Base-by-base conservation (phyloP, 2,329 filamentous ascomycete genomes). In the Rachicladosporium sp. region DNA sequence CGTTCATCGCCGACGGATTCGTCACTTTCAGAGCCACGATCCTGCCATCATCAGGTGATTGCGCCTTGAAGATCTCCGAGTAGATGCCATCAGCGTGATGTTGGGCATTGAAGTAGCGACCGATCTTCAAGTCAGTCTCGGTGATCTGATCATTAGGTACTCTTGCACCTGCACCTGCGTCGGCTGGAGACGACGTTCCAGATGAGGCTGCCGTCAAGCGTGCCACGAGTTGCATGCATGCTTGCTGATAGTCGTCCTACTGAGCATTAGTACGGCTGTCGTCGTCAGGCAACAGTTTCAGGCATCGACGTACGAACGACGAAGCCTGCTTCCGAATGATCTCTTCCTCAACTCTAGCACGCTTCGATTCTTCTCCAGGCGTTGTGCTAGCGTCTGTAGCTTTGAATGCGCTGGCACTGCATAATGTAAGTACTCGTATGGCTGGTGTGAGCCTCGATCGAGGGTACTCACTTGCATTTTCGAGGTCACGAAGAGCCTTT, bases 11-110 rank as follows among this genome's bases (percentile, higher is more conserved):
- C 30, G 78, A 78, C 29, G 84, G 79, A 21, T 76, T 78, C 29
- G 91, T 93, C 43, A 95, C 78, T 58, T 98, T 98, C 36, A 98
- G 67, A 2, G 89, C 91, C 5, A 80, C 68, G 8, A 74, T 19
- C 30, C 48, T 37, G 37, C 53, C 38, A 6, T 40, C 19, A 10
- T 60, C 54, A 11, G 58, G 58, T 11, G 62, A 58, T 11, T 67
- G 63, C 31, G 78, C 78, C 50, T 80, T 80, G 64, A 88, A 96
- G 37, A 98, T 78, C 40, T 80, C 76, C 11, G 89, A 91, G 45
- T 86, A 91, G 9, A 89, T 67, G 12, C 91, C 91, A 46, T 76
- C 70, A 42, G 63, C 66, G 51, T 73, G 65, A 57, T 75, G 73
- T 11, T 68, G 58, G 35, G 73, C 76, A 46, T 71, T 68, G 33